Base-by-base conservation (phyloP, 2,329 filamentous ascomycete genomes). In the Colletotrichum sidae region DNA sequence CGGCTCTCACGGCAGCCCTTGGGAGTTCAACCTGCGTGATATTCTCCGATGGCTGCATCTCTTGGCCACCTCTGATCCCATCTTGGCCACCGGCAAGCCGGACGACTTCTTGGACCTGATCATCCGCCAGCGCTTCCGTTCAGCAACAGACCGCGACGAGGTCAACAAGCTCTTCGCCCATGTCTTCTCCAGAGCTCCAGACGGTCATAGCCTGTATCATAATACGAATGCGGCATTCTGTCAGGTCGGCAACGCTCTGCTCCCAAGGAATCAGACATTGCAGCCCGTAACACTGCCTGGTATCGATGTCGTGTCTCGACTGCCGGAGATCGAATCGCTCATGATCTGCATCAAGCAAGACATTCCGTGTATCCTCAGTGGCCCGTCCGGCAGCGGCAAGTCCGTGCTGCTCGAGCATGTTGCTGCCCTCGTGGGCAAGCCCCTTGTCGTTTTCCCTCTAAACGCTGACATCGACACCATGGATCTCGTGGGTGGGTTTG, bases 401-500 rank as follows among this genome's bases (percentile, higher is more conserved):
- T 95, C 93, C 1, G 86, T 88, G 6, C 83, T 97, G 6, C 81
- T 99, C 12, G 86, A 90, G 65, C 90, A 95, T 68, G 84, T 97
- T 35, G 94, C 96, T n/a, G 90, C 91, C 11, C 80, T 91, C 33
- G 88, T 88, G 46, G 96, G 96, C 33, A 91, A 91, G 60, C 84
- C 88, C 1, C 81, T 98, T 4, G 86, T 94, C 38, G 91, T 93
- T 13, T 92, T 98, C 71, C 90, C 94, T 1, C 88, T 99, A 79
- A 99, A 97, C 74, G 91, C 94, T 7, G 96, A 99, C 72, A 92
- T 97, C 49, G 96, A 99, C 76, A 94, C 95, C 1, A 97, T 97
- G 89, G 96, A 99, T 77, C 87, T 99, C 60, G 93, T 99, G 61
- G 96, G 96, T 72, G 96, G 96, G 0, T 99, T 97, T 74, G 96